These are phyloP conservation scores for Clarireedia sp. DNA, from an alignment of 2,329 filamentous ascomycete species.

Conservation along the genomic window DNA sequence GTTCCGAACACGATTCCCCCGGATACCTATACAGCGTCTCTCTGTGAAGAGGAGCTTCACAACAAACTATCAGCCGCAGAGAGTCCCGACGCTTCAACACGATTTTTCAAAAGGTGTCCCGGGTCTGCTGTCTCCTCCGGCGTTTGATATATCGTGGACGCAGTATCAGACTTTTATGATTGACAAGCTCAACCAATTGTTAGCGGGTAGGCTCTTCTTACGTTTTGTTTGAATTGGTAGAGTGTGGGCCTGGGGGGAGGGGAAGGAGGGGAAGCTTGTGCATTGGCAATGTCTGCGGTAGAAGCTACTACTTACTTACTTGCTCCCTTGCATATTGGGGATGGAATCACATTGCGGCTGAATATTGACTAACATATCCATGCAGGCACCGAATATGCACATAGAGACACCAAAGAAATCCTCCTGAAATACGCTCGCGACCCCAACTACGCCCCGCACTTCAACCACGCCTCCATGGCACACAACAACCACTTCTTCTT, in stretches of 20 bases:
- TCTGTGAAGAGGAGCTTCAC: neutral
- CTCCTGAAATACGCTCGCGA: conserved; percentile 70
- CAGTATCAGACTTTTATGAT: conserved; percentile 71
- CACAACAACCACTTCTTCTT: conserved; percentile 89
- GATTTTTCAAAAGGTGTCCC: conserved; percentile 48
- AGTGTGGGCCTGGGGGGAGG: neutral
- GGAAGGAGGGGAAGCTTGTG: too few relatives aligned
- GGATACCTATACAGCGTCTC: conserved; percentile 22
- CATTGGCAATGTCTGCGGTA: too few relatives aligned
- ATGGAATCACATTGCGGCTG: too few relatives aligned
- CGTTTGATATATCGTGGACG: conserved; percentile 71
- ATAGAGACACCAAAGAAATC: conserved; percentile 49
- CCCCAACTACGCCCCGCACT: conserved; percentile 66
- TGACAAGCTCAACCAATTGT: conserved; percentile 67
- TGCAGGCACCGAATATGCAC: conserved; percentile 19
- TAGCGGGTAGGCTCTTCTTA: conserved; percentile 50
- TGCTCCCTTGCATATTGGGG: too few relatives aligned
- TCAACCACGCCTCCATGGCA: conserved; percentile 96
- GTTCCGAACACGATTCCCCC: conserved; percentile 28
- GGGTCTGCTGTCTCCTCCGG: conserved; percentile 61
- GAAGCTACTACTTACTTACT: too few relatives aligned
- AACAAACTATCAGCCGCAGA: neutral
- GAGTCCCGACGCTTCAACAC: conserved; percentile 38
- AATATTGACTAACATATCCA: conserved; percentile 7
- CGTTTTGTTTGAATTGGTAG: neutral